Base-by-base conservation (phyloP, 345 rosid species). In the Citrus glauca region DNA sequence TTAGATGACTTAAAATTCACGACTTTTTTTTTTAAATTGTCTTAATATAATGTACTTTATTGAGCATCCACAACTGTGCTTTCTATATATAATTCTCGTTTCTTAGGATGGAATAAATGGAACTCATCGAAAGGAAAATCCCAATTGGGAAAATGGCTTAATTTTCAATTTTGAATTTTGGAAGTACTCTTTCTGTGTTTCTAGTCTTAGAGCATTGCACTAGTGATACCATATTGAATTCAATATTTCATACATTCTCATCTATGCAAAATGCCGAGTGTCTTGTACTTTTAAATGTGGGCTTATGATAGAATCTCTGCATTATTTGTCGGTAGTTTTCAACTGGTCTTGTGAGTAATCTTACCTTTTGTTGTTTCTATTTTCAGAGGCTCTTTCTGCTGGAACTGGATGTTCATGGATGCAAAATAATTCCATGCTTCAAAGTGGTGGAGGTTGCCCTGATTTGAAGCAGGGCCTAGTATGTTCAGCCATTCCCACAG, bases 371-470 rank as follows among this genome's bases (percentile, higher is more conserved):
- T 27, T 59, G 37, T 71, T 35, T 14, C 16, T 65, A 32, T 79
- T 32, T 70, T 82, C 80, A 67, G 81, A 78, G 66, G 48, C 72
- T 74, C 78, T 78, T 71, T 64, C 74, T 76, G 77, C 86, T 79
- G 92, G 87, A 33, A 83, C 87, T 74, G 82, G 87, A 70, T 81
- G 75, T 77, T 87, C 88, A 45, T 93, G 97, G 96, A 76, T 86
- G 78, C 88, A 86, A 71, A 88, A 86, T 77, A 82, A 78, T 53
- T 84, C 91, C 35, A 72, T 81, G 80, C 66, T 67, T 81, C 84
- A 65, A 55, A 71, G 62, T 28, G 76, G 68, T n/a, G 75, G 40
- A 65, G 72, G 64, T 69, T 72, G 72, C 60, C 14, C 7, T 37
- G 78, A 77, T 71, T 27, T 59, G 69, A 82, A 57, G 79, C 76